Percentiles rank a stretch among this genome's conserved stretches.
These are phyloP conservation scores for Phytophthora sojae DNA, from an alignment of 352 stramenopile genomes.

Conservation along the genomic window DNA sequence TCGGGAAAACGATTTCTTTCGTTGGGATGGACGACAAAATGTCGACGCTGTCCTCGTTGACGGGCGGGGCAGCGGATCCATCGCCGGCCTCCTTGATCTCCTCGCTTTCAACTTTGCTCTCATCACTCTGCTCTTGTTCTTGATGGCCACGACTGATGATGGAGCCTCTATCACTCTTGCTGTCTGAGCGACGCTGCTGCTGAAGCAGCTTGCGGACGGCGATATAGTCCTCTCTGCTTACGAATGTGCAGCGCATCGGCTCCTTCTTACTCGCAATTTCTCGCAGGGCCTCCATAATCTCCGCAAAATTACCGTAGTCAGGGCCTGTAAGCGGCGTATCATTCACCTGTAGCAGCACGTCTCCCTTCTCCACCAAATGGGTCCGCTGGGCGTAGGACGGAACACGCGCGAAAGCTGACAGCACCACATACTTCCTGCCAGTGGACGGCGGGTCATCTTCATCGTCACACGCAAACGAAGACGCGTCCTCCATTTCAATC, in stretches of 20 bases:
- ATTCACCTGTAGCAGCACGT: constrained; percentile 77
- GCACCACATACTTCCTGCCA: constrained; percentile 67
- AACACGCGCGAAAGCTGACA: constrained; percentile 73
- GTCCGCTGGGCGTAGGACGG: constrained; percentile 81
- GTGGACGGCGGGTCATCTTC: constrained; percentile 40
- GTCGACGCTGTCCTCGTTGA: constrained; percentile 10
- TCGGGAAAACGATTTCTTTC: constrained; percentile 73
- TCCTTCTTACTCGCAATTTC: constrained; percentile 57
- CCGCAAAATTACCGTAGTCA: constrained; percentile 52
- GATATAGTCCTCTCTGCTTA: constrained; percentile 64
- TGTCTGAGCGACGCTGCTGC: constrained; percentile 10
- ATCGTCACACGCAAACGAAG: constrained; percentile 57
- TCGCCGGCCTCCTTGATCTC: constrained; percentile 28
- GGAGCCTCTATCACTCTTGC: constrained; percentile 16
- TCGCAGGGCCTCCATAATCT: constrained; percentile 70
- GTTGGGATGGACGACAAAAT: constrained; percentile 30
- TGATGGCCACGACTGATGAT: background rate
- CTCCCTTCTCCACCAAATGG: constrained; percentile 63
- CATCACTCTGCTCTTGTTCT: background rate
- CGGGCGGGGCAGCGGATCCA: background rate
- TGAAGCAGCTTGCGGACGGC: constrained; percentile 40
- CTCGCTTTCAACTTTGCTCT: constrained; percentile 12
- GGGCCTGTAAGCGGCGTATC: constrained; percentile 57
- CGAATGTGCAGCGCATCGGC: constrained; percentile 64
- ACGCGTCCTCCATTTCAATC: constrained; percentile 72